A percentile compares a stretch with the other conserved stretches of the same genome.
Evolutionary conservation across 2,329 filamentous ascomycete genomes (phyloP).

Genomic region (Fusarium udum): DNA sequence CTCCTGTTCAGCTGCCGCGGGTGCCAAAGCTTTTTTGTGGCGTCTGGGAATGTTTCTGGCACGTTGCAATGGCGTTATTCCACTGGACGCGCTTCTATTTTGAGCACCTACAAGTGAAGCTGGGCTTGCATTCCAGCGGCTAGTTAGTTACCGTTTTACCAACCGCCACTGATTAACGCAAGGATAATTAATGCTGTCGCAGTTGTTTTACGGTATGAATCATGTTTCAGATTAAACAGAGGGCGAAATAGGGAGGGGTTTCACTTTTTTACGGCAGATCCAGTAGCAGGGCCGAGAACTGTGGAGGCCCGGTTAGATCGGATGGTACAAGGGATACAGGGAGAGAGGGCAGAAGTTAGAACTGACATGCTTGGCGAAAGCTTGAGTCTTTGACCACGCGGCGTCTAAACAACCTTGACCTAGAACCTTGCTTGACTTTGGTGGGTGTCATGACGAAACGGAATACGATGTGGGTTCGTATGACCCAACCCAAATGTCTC

Average conservation of each 20-base stretch:
- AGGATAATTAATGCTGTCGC: background rate
- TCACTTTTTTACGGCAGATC: constrained; percentile 6
- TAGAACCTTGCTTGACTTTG: background rate
- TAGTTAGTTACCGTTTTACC: background rate
- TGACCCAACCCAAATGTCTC: background rate
- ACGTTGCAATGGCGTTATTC: background rate
- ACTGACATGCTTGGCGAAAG: constrained; percentile 28
- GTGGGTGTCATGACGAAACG: constrained; percentile 7
- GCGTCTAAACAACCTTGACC: background rate
- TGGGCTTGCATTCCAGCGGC: background rate
- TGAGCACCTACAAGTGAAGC: background rate
- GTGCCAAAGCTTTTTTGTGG: background rate
- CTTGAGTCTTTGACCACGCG: constrained; percentile 11
- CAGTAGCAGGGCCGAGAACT: background rate
- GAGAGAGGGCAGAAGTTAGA: background rate
- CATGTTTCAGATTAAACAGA: constrained; percentile 7
- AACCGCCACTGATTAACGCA: background rate
- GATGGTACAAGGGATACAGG: constrained; percentile 2
- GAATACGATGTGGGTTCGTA: background rate
- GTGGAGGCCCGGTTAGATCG: constrained; percentile 22
- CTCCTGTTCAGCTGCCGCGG: background rate
- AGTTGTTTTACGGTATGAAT: constrained; percentile 2
- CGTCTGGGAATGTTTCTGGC: background rate
- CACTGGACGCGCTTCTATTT: background rate
- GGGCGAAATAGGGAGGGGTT: background rate